Conservation (phyloP, 2,329 filamentous ascomycete species). For the Didymella arachidicola region DNA sequence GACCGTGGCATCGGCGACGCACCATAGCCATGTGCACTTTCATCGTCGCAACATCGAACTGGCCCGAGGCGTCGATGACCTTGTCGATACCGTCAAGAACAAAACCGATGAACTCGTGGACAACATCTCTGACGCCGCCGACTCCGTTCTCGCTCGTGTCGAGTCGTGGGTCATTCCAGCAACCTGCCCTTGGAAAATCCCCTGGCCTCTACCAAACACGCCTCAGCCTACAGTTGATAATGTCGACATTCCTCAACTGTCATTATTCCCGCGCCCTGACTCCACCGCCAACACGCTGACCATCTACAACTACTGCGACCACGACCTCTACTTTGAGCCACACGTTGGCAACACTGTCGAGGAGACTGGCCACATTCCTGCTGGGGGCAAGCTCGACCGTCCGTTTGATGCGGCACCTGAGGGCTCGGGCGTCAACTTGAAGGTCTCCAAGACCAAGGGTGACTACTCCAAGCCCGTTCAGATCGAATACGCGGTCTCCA, state of each 20-base stretch:
- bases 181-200: slow-evolving; percentile 19
- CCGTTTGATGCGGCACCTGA: slow-evolving; percentile 18
- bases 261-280: slow-evolving; percentile 21
- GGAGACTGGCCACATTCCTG: slow-evolving; percentile 14
- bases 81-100: slow-evolving; percentile 12
- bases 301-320: slow-evolving; percentile 31
- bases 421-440: slow-evolving; percentile 23
- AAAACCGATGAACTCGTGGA: slow-evolving; percentile 9
- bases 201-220: slow-evolving; percentile 23
- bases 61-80: slow-evolving; percentile 9
- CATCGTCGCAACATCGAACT: slow-evolving; percentile 10
- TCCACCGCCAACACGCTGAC: slow-evolving; percentile 22
- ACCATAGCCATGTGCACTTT: slow-evolving; percentile 7
- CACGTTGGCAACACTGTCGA: slow-evolving; percentile 10
- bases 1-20: slow-evolving; percentile 4
- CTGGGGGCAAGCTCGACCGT: slow-evolving; percentile 14
- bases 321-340: slow-evolving; percentile 25
- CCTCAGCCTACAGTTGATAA: slow-evolving; percentile 22
- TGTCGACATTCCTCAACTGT: slow-evolving; percentile 21
- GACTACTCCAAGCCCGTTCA: slow-evolving; percentile 24
- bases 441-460: slow-evolving; percentile 24
- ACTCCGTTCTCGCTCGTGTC: slow-evolving; percentile 17
- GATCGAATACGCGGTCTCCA: slow-evolving; percentile 25
- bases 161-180: slow-evolving; percentile 18
- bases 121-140: slow-evolving; percentile 10